Evolutionary conservation across 2,329 filamentous ascomycete genomes (phyloP).

Genomic region (Tolypocladium album): DNA sequence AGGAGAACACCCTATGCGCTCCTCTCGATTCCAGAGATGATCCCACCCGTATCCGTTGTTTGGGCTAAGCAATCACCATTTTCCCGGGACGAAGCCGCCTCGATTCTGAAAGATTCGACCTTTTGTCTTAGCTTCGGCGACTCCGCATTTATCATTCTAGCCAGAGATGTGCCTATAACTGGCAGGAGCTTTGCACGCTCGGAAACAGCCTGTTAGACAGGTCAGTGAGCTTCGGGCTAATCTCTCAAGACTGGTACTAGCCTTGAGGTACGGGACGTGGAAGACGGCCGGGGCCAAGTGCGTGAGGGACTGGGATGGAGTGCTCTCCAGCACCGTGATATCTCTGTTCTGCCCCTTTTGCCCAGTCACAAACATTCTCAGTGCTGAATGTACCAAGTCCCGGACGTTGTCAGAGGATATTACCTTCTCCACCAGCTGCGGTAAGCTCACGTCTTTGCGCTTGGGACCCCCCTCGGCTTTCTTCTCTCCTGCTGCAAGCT

Average conservation of each 20-base stretch:
- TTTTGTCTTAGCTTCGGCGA: conserved; percentile 22
- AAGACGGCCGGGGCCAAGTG: conserved; percentile 24
- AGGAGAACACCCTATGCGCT: conserved; percentile 15
- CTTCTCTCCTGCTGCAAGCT: background rate
- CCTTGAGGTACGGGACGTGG: conserved; percentile 22
- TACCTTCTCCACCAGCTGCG: background rate
- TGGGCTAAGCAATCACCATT: background rate
- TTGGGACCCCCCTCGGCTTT: background rate
- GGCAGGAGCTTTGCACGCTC: conserved; percentile 15
- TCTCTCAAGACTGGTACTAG: conserved; percentile 4
- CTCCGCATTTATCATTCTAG: conserved; percentile 21
- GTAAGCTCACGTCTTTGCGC: background rate
- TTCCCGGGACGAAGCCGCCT: background rate
- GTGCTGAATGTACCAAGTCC: conserved; percentile 8
- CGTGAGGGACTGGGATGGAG: conserved; percentile 11
- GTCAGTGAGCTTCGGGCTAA: conserved; percentile 1
- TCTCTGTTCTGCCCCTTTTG: conserved; percentile 10
- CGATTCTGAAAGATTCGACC: conserved; percentile 5
- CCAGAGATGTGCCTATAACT: conserved; percentile 17
- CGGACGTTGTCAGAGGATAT: background rate
- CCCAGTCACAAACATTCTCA: conserved; percentile 17
- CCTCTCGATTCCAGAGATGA: conserved; percentile 3
- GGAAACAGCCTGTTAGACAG: conserved; percentile 11
- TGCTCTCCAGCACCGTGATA: conserved; percentile 9
- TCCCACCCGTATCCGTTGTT: background rate